A percentile compares a stretch with the other conserved stretches of the same genome.
These are phyloP conservation scores for Elaeis oleifera DNA, from an alignment of 202 grass and related monocot species.

Conservation along the genomic window DNA sequence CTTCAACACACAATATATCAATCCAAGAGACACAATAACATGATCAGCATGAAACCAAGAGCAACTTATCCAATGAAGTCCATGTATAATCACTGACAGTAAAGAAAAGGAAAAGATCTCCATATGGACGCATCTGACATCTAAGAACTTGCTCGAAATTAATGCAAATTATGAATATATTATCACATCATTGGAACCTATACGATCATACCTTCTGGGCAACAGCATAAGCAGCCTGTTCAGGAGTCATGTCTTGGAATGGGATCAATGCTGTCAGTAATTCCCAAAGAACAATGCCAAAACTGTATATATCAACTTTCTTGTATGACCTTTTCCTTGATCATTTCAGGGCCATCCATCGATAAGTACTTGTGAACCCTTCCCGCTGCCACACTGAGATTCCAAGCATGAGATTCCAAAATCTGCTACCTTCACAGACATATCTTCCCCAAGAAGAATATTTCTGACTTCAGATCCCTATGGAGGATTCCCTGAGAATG, in stretches of 20 bases:
- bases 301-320: constrained; percentile 98
- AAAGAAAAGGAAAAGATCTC: too few species aligned
- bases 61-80: too few species aligned
- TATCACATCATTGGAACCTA: background rate
- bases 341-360: constrained; percentile 99
- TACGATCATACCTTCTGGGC: constrained; percentile 64
- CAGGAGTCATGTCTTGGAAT: constrained; percentile 81
- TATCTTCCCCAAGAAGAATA: constrained; percentile 87
- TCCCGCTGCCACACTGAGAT: constrained; percentile 68
- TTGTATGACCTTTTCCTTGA: constrained; percentile 85
- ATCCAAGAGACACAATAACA: too few species aligned
- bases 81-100: too few species aligned
- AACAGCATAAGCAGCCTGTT: constrained; percentile 90
- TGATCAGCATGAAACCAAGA: too few species aligned
- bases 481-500: constrained; percentile 91
- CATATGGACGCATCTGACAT: too few species aligned
- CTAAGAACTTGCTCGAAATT: too few species aligned
- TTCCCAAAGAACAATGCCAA: constrained; percentile 92
- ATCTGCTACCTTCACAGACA: constrained; percentile 91
- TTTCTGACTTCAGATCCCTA: constrained; percentile 97
- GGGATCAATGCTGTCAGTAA: constrained; percentile 80
- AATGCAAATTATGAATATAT: too few species aligned
- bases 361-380: constrained; percentile 88
- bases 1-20: too few species aligned
- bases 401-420: constrained; percentile 97